Percentiles rank a stretch among this genome's conserved stretches.
phyloP scores from a whole-genome alignment of 2,329 filamentous ascomycete genomes.

The Bipolaris oryzae region DNA sequence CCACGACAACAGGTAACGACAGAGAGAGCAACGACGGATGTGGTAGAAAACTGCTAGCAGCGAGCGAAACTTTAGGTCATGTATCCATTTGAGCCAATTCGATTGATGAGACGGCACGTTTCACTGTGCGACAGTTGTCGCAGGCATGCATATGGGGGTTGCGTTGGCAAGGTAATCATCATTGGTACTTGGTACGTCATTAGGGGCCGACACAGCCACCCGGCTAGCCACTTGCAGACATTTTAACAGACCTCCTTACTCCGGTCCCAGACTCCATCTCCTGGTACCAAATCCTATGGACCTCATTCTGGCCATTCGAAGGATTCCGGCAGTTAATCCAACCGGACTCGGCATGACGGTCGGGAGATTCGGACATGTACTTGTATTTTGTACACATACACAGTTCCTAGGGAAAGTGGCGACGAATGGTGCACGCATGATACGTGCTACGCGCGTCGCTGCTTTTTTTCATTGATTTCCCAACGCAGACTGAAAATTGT shows the following conservation, averaged over 20 bases:
- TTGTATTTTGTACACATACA: too few relatives aligned
- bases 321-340: neutral
- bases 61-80: neutral
- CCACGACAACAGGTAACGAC: neutral
- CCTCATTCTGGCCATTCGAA: neutral
- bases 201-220: constrained; percentile 12
- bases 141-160: constrained; percentile 7
- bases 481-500: neutral
- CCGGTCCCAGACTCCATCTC: constrained; percentile 7
- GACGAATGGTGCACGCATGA: neutral
- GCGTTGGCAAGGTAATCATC: constrained; percentile 8
- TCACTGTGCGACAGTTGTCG: constrained; percentile 17
- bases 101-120: constrained; percentile 9
- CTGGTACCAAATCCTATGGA: neutral
- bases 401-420: neutral
- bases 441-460: neutral
- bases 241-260: constrained; percentile 6
- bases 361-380: neutral
- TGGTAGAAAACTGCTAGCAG: neutral
- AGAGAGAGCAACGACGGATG: constrained; percentile 3
- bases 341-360: neutral
- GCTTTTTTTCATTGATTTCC: neutral
- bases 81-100: neutral
- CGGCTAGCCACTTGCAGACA: constrained; percentile 13
- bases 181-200: constrained; percentile 18